Evolutionary conservation across 2,329 filamentous ascomycete genomes (phyloP), one percentile per base, ranked within the genome.

Genomic region (Ilyonectria robusta): DNA sequence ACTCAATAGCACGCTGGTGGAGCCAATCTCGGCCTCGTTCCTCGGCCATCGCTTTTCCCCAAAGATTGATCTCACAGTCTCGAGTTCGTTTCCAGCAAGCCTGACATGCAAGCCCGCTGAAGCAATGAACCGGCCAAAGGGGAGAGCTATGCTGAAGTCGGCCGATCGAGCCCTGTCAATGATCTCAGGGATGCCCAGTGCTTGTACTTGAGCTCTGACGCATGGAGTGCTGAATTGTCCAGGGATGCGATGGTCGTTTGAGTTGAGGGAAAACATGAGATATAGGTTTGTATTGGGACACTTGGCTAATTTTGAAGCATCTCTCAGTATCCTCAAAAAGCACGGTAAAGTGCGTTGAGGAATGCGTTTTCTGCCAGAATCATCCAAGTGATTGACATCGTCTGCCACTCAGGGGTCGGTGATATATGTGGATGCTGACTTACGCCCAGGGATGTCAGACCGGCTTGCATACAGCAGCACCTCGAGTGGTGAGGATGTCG

Each of bases 261-360:
- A 51, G 47, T 51, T 51, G 11, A 51, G 47, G 47, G 10, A 51
- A 29, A 51, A 51, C 21, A 51, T 51, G 47, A 51, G 26, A 29
- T 51, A n/a, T 0, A 51, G 47, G 13, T 51, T 51, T 31, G 47
- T 51, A 29, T 51, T 51, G 26, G 23, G 23, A 33, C 7, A 1
- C 26, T n/a, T 15, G 23, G n/a, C 47, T 3, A 33, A 29, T 3
- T n/a, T 15, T 1, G 26, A 33, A 1, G 47, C 47, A 6, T 29
- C 35, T 2, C 13, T 37, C 1, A 37, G 35, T 5, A 37, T 11
- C 35, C 1, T 15, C 35, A 15, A 37, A 37, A 37, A 37, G 35
- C 35, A 37, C 35, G 35, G 13, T 37, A 37, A 37, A 15, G 35
- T 11, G 35, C 2, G 35, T 1, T 2, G 35, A 37, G 35, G 8